Conservation (phyloP, 352 stramenopile species). For the Globisporangium camurandrum region DNA sequence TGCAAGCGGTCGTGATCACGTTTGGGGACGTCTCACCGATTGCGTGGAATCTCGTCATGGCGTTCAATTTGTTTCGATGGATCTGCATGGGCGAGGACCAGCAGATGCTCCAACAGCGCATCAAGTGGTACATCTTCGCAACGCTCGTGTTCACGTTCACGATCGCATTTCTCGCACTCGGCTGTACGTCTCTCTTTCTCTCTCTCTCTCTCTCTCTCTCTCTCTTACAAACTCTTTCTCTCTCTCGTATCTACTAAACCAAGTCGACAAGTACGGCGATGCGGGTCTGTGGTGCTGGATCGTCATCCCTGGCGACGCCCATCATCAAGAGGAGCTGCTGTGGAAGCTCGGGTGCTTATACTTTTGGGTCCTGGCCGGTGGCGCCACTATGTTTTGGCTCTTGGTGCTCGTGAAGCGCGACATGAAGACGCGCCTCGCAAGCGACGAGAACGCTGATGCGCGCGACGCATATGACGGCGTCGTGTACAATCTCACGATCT, state of each 20-base stretch:
- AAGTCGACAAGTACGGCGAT: conserved; percentile 59
- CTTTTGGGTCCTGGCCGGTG: conserved; percentile 64
- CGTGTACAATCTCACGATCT: conserved; percentile 78
- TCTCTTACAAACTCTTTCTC: conserved; percentile 1
- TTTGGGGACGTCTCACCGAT: conserved; percentile 71
- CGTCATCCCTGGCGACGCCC: conserved; percentile 29
- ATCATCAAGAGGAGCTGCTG: conserved; percentile 38
- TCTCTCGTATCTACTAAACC: background rate
- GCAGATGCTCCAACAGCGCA: conserved; percentile 73
- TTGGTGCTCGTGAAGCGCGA: conserved; percentile 76
- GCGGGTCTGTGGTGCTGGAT: conserved; percentile 77
- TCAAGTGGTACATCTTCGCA: conserved; percentile 71
- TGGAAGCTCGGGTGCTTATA: conserved; percentile 74
- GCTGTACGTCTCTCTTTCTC: conserved; percentile 18
- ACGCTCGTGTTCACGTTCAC: conserved; percentile 53
- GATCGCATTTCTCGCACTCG: conserved; percentile 42
- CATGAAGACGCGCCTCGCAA: conserved; percentile 62
- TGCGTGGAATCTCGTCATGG: conserved; percentile 82
- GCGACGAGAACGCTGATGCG: conserved; percentile 69
- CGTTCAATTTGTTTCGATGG: conserved; percentile 76
- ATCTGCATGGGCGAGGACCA: conserved; percentile 78
- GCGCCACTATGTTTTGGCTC: conserved; percentile 42
- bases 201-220: background rate
- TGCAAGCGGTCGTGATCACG: conserved; percentile 73
- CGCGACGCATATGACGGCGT: conserved; percentile 73